Percentiles rank a stretch among this genome's conserved stretches.
Conservation (phyloP, 768 basidiomycete species). For the Paxillus rubicundulus region DNA sequence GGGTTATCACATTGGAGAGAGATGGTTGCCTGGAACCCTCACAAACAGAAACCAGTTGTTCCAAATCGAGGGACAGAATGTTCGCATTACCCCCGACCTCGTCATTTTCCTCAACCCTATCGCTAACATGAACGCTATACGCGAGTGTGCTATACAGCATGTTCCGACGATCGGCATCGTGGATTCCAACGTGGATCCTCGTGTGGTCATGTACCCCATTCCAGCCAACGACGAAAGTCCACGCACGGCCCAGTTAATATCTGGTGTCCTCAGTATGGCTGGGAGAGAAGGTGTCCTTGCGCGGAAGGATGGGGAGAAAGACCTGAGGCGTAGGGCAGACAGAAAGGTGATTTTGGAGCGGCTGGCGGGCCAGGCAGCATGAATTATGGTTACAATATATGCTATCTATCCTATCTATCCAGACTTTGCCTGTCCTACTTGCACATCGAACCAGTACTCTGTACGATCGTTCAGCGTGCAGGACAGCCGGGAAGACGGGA, state of each 20-base stretch:
- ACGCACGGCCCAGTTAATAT: constrained; percentile 86
- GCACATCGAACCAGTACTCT: constrained; percentile 74
- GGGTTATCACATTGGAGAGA: constrained; percentile 80
- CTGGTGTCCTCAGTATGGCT: constrained; percentile 87
- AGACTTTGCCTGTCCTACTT: constrained; percentile 40
- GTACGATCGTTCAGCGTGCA: constrained; percentile 20
- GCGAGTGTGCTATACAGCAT: constrained; percentile 86
- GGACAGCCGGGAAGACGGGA: constrained; percentile 1
- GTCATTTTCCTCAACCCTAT: constrained; percentile 90
- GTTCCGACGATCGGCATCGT: constrained; percentile 93
- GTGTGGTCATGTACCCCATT: constrained; percentile 96
- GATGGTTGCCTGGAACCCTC: constrained; percentile 94
- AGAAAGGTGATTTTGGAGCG: constrained; percentile 26
- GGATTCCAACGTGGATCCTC: constrained; percentile 94
- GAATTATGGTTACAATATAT: constrained; percentile 6
- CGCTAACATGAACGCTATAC: constrained; percentile 79
- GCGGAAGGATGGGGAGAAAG: constrained; percentile 28
- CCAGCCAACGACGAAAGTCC: constrained; percentile 97
- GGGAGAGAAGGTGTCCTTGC: constrained; percentile 71
- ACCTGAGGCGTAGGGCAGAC: constrained; percentile 22
- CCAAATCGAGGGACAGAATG: constrained; percentile 51
- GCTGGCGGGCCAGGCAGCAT: constrained; percentile 18
- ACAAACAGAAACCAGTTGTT: constrained; percentile 83
- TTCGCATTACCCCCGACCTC: constrained; percentile 76
- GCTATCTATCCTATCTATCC: constrained; percentile 19